phyloP scores from a whole-genome alignment of 1,284 basidiomycete species.

The Naganishia sp. region DNA sequence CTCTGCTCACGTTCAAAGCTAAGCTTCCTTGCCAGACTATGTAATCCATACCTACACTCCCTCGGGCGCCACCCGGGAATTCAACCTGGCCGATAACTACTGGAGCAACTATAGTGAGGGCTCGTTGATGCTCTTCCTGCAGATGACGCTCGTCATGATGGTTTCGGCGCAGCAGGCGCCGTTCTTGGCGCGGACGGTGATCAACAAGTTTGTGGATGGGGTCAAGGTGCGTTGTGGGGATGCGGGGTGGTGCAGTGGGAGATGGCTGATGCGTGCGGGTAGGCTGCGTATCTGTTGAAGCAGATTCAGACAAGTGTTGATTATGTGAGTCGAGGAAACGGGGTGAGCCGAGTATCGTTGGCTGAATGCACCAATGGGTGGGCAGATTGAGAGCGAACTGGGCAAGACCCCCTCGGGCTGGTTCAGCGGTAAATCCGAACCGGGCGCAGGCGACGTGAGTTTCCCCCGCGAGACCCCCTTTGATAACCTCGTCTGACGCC shows the following conservation, averaged over 20 bases:
- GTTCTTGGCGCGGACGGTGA: conserved; percentile 31
- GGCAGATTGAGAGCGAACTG: conserved; percentile 31
- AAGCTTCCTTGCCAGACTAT: conserved; percentile 17
- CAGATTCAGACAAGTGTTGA: conserved; percentile 26
- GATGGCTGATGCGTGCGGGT: neutral
- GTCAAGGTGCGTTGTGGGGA: conserved; percentile 29
- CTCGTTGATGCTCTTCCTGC: conserved; percentile 32
- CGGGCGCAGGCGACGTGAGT: conserved; percentile 33
- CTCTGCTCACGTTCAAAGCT: neutral
- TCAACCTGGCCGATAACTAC: conserved; percentile 26
- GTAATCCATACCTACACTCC: conserved; percentile 29
- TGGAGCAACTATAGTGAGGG: conserved; percentile 33
- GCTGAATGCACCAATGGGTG: neutral
- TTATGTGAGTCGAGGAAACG: conserved; percentile 27
- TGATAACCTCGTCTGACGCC: neutral
- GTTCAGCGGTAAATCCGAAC: conserved; percentile 31
- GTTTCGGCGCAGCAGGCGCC: conserved; percentile 26
- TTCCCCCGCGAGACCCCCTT: neutral
- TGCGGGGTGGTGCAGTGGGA: neutral
- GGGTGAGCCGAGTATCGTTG: neutral
- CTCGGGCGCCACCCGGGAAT: conserved; percentile 6
- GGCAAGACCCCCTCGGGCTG: conserved; percentile 29
- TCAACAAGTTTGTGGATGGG: conserved; percentile 25
- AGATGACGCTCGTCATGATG: conserved; percentile 26
- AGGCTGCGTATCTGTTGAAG: conserved; percentile 21